These are phyloP conservation scores for Rhodomyrtus tomentosa DNA, from an alignment of 345 rosid species.

Conservation along the genomic window DNA sequence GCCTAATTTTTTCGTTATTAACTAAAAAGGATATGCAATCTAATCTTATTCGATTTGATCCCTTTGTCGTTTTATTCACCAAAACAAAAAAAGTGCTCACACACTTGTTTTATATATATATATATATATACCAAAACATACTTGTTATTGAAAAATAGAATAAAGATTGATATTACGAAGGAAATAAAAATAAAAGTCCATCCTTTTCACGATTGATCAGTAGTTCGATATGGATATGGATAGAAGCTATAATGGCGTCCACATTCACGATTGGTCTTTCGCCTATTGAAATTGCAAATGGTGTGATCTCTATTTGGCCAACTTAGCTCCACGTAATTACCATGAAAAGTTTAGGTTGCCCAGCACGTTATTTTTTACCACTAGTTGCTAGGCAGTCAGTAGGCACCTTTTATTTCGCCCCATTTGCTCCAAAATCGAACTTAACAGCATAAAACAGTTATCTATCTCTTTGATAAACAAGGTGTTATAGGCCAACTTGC, in stretches of 20 bases:
- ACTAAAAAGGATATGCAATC: no score
- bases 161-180: neutral
- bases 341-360: neutral
- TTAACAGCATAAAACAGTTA: neutral
- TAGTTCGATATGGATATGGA: neutral
- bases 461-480: no score
- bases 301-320: neutral
- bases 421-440: neutral
- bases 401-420: neutral
- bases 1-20: no score
- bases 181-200: no score
- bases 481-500: no score
- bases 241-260: neutral
- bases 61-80: neutral
- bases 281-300: no score
- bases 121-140: no score
- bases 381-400: neutral
- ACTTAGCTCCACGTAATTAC: neutral
- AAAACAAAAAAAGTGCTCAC: neutral
- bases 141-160: neutral
- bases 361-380: neutral
- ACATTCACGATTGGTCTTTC: neutral
- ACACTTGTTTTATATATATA: no score
- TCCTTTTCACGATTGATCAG: neutral
- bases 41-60: neutral